Percentiles rank a stretch among this genome's conserved stretches.
These are phyloP conservation scores for Aspergillus candidus DNA, from an alignment of 2,329 filamentous ascomycete species.

Conservation along the genomic window DNA sequence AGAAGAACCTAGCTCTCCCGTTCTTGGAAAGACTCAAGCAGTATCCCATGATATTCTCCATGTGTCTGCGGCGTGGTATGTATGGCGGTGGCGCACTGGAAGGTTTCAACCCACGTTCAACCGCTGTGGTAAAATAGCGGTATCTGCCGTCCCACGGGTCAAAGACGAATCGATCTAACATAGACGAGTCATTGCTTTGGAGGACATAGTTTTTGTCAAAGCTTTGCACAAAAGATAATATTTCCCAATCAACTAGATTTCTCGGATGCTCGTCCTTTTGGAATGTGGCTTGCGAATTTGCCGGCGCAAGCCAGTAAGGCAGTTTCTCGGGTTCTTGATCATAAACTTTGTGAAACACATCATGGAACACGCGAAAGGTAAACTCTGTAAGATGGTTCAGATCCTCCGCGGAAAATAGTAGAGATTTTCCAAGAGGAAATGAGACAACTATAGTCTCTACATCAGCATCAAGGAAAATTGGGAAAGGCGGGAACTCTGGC, in stretches of 20 bases:
- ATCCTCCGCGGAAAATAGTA: conserved; percentile 31
- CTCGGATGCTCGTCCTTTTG: conserved; percentile 3
- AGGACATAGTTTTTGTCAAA: conserved; percentile 44
- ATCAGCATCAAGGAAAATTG: conserved; percentile 64
- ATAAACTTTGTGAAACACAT: conserved; percentile 86
- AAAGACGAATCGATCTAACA: conserved; percentile 49
- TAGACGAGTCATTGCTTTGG: conserved; percentile 32
- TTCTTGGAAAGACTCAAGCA: conserved; percentile 69
- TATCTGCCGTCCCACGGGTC: conserved; percentile 53
- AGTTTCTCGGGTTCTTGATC: conserved; percentile 57
- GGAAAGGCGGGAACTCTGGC: conserved; percentile 60
- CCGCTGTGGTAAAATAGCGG: conserved; percentile 49
- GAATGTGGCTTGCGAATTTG: conserved; percentile 17
- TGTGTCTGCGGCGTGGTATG: conserved; percentile 37
- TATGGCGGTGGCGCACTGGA: conserved; percentile 31
- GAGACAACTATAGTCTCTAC: conserved; percentile 54
- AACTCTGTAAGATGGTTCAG: conserved; percentile 60
- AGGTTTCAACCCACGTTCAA: conserved; percentile 28
- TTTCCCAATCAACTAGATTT: conserved; percentile 41
- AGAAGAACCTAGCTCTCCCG: conserved; percentile 43
- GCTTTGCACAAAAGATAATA: conserved; percentile 30
- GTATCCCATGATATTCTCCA: conserved; percentile 71
- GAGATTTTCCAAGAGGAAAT: conserved; percentile 35
- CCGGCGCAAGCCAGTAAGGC: conserved; percentile 77
- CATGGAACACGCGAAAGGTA: conserved; percentile 69